Conservation (phyloP, 768 basidiomycete genomes). For the Leccinum longicurvipes region DNA sequence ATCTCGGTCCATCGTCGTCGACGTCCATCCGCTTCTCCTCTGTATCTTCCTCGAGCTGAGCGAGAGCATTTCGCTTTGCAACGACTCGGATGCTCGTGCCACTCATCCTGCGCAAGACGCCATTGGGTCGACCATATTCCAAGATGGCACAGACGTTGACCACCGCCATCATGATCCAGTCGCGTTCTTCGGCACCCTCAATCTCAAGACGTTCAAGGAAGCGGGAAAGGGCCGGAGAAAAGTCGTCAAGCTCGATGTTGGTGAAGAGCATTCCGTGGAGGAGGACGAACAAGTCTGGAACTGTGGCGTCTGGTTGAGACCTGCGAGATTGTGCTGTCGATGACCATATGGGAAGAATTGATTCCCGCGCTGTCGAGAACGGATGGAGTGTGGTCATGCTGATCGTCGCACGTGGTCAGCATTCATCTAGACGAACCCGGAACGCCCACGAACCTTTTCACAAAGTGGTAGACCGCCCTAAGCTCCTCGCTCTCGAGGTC, state of each 20-base stretch:
- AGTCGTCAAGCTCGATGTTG: constrained; percentile 91
- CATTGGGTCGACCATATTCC: constrained; percentile 80
- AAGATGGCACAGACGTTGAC: constrained; percentile 78
- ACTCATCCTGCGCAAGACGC: constrained; percentile 64
- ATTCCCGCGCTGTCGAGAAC: constrained; percentile 85
- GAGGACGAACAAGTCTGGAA: constrained; percentile 81
- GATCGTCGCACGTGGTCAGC: constrained; percentile 5
- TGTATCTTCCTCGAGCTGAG: constrained; percentile 32
- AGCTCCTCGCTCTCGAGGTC: constrained; percentile 83
- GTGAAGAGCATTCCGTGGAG: constrained; percentile 98
- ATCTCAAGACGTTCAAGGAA: constrained; percentile 85
- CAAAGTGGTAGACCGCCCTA: constrained; percentile 87
- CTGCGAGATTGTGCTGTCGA: constrained; percentile 59
- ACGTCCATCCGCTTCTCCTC: constrained; percentile 64
- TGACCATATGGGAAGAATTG: constrained; percentile 87
- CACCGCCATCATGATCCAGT: constrained; percentile 97
- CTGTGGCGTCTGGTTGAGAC: constrained; percentile 68
- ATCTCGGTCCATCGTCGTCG: constrained; percentile 44
- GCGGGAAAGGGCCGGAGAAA: constrained; percentile 72
- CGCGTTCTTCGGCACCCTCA: constrained; percentile 75
- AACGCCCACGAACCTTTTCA: constrained; percentile 69
- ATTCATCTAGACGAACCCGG: neutral
- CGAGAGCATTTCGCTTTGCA: constrained; percentile 42
- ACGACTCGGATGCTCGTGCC: constrained; percentile 51
- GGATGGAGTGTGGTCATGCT: constrained; percentile 93